Evolutionary conservation across 345 rosid genomes (phyloP).

Genomic region (Brassica nigra): DNA sequence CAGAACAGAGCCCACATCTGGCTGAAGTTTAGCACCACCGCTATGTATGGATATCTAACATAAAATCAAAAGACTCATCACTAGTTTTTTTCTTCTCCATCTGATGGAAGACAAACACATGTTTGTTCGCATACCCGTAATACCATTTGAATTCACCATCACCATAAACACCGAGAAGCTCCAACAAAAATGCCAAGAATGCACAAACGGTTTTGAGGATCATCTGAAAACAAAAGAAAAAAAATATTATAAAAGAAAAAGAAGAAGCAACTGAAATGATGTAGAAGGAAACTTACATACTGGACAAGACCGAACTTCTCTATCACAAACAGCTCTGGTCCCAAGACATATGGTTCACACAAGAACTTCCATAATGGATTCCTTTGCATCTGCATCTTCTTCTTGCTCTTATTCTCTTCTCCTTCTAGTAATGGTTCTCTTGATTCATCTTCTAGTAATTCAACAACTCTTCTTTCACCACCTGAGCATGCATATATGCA

Average conservation of each 20-base stretch:
- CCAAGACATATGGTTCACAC: constrained; percentile 61
- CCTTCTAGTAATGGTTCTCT: constrained; percentile 54
- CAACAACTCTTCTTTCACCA: constrained; percentile 66
- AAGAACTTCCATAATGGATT: constrained; percentile 60
- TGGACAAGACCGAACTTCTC: constrained; percentile 83
- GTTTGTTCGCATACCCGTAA: constrained; percentile 58
- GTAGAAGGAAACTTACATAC: constrained; percentile 55
- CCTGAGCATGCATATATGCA: constrained; percentile 42
- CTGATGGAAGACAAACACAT: background rate
- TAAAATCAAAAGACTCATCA: background rate
- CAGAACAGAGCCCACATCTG: constrained; percentile 95
- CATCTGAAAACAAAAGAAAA: constrained; percentile 55
- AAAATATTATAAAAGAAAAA: background rate
- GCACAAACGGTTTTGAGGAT: constrained; percentile 85
- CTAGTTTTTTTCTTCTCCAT: background rate
- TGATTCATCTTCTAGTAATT: constrained; percentile 63
- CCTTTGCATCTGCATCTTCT: constrained; percentile 17
- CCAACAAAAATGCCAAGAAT: constrained; percentile 67
- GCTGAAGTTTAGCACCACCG: constrained; percentile 80
- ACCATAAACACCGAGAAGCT: constrained; percentile 71
- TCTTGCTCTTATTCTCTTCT: constrained; percentile 34
- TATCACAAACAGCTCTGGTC: constrained; percentile 62
- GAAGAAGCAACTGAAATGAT: background rate
- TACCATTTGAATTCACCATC: constrained; percentile 87
- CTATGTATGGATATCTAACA: constrained; percentile 76